Evolutionary conservation across 805 yeast species (phyloP).

Genomic region (Suhomyces kilbournensis): DNA sequence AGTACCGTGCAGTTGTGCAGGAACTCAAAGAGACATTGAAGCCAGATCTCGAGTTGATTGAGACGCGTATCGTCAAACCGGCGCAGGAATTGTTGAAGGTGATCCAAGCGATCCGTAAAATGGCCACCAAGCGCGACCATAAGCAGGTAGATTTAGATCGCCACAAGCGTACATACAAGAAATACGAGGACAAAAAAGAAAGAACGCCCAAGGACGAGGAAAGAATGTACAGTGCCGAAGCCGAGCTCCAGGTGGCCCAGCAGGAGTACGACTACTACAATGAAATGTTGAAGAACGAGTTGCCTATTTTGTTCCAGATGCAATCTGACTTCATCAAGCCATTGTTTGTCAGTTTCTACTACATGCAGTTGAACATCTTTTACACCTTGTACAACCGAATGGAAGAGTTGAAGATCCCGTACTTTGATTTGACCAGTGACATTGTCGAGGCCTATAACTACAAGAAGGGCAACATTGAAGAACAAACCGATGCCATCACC

Average conservation of each 20-base stretch:
- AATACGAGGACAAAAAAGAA: slow-evolving; percentile 79
- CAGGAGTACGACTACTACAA: slow-evolving; percentile 96
- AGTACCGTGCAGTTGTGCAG: slow-evolving; percentile 80
- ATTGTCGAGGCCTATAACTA: slow-evolving; percentile 72
- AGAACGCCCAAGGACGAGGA: slow-evolving; percentile 88
- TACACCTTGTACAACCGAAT: slow-evolving; percentile 86
- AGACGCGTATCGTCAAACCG: slow-evolving; percentile 83
- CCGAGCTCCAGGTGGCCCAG: slow-evolving; percentile 83
- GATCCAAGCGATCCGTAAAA: slow-evolving; percentile 79
- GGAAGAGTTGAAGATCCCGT: slow-evolving; percentile 96
- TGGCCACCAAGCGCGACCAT: slow-evolving; percentile 94
- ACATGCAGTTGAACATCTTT: slow-evolving; percentile 96
- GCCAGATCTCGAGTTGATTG: slow-evolving; percentile 92
- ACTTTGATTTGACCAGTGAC: slow-evolving; percentile 83
- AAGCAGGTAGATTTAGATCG: slow-evolving; percentile 93
- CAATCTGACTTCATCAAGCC: slow-evolving; percentile 94
- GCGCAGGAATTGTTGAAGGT: slow-evolving; percentile 86
- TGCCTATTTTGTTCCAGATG: slow-evolving; percentile 81
- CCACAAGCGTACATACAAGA: slow-evolving; percentile 64
- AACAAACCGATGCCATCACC: slow-evolving; percentile 83
- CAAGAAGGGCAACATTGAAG: slow-evolving; percentile 90
- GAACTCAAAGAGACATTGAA: slow-evolving; percentile 82
- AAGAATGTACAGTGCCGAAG: slow-evolving; percentile 81
- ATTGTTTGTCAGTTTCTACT: slow-evolving; percentile 88
- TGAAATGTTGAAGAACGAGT: slow-evolving; percentile 86